Evolutionary conservation across 306 rosid species (phyloP).

Genomic region (Begonia masoniana): DNA sequence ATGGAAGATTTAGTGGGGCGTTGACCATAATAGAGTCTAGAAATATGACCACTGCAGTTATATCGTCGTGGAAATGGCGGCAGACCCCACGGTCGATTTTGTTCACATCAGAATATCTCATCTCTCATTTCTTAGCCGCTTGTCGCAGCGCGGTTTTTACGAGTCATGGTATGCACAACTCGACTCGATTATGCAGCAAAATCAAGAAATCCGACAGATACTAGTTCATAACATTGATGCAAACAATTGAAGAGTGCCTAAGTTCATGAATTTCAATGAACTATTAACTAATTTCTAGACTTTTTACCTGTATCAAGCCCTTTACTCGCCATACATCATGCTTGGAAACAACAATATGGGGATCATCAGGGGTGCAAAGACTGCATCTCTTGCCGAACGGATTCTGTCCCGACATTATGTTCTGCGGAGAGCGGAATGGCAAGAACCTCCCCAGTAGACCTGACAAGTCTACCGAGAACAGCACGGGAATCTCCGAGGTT

Average conservation of each 20-base stretch:
- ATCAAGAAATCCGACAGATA: no score
- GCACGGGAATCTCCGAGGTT: conserved; percentile 95
- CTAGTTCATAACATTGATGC: no score
- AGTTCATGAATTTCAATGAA: no score
- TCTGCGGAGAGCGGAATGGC: conserved; percentile 80
- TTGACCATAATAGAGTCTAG: conserved; percentile 26
- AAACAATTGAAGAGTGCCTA: no score
- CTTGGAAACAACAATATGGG: conserved; percentile 68
- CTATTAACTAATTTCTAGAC: no score
- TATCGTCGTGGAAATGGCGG: conserved; percentile 88
- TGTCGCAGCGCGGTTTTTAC: conserved; percentile 72
- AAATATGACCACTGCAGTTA: conserved; percentile 60
- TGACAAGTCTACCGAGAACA: conserved; percentile 72
- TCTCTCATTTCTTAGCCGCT: conserved; percentile 94
- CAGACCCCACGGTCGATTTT: conserved; percentile 90
- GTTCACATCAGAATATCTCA: conserved; percentile 87
- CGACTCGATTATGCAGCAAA: not conserved
- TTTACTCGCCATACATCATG: conserved; percentile 98
- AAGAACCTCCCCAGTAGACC: conserved; percentile 76
- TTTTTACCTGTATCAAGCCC: conserved; percentile 85
- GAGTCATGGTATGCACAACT: not conserved
- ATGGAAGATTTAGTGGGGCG: no score
- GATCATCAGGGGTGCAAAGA: conserved; percentile 90
- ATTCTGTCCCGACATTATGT: conserved; percentile 74
- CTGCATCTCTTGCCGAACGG: conserved; percentile 91